Conservation (phyloP, 225 moss, liverwort and hornwort genomes). For the Antitrichia curtipendula region DNA sequence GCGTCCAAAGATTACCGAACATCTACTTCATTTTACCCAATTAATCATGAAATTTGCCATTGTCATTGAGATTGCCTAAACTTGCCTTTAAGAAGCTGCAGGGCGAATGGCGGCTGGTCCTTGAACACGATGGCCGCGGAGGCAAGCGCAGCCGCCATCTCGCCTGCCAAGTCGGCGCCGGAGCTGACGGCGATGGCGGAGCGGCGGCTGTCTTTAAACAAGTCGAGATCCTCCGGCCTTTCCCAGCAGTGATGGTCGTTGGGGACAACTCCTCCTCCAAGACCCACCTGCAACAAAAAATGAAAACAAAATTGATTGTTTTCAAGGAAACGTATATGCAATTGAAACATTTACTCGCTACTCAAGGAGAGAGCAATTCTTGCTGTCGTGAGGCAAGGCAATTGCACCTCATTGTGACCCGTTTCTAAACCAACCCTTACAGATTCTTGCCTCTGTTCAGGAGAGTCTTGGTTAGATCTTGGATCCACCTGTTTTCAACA, state of each 20-base stretch:
- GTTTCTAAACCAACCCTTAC: too few species aligned
- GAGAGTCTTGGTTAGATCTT: too few species aligned
- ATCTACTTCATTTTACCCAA: neutral
- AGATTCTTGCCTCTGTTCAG: too few species aligned
- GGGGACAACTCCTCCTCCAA: conserved; percentile 10
- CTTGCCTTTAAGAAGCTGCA: conserved; percentile 9
- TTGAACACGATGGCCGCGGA: conserved; percentile 77
- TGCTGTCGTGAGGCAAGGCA: too few species aligned
- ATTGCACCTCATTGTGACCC: too few species aligned
- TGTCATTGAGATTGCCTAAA: neutral
- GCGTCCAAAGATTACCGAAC: neutral
- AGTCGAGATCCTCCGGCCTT: conserved; percentile 61
- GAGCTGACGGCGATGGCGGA: conserved; percentile 14
- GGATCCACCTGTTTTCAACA: too few species aligned
- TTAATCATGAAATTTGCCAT: too few species aligned
- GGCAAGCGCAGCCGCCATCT: conserved; percentile 85
- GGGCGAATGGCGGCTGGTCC: conserved; percentile 21
- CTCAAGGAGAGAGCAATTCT: too few species aligned
- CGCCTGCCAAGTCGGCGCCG: conserved; percentile 71
- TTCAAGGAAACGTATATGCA: neutral
- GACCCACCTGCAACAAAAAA: conserved; percentile 25
- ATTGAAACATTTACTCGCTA: too few species aligned
- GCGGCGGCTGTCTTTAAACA: conserved; percentile 18
- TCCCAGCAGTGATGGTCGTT: conserved; percentile 91
- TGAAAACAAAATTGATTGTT: neutral